A percentile compares a stretch with the other conserved stretches of the same genome.
phyloP scores from a whole-genome alignment of 2,329 filamentous ascomycete species.

The Aspergillus arachidicola region DNA sequence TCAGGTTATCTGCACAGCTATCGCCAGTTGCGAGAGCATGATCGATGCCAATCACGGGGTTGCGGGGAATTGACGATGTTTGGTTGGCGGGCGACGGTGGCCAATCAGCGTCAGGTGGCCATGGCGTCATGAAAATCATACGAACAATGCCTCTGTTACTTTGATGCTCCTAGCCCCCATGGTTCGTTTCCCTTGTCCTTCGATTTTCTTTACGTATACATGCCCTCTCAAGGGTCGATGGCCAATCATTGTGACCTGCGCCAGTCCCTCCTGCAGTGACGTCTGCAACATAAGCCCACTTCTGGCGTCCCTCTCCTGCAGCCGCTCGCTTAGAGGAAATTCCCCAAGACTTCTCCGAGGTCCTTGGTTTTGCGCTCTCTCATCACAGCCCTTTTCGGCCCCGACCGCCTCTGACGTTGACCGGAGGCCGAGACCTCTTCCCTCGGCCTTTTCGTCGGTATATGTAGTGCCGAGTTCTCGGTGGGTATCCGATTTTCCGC shows the following conservation, averaged over 20 bases:
- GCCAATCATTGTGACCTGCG: neutral
- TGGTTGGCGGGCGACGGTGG: conserved; percentile 16
- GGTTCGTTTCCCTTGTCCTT: no score
- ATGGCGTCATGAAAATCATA: conserved; percentile 15
- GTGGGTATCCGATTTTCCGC: neutral
- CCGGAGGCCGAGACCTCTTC: neutral
- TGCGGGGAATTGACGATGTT: conserved; percentile 24
- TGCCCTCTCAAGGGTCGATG: neutral
- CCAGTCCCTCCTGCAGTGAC: neutral
- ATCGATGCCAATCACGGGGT: conserved; percentile 17
- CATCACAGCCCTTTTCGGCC: conserved; percentile 25
- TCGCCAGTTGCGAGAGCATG: neutral
- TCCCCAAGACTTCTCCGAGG: conserved; percentile 32
- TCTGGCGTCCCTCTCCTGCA: neutral
- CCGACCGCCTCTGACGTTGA: neutral
- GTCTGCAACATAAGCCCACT: neutral
- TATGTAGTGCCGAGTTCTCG: conserved; percentile 8
- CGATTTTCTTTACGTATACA: no score
- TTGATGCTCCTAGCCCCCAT: no score
- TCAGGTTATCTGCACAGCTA: neutral
- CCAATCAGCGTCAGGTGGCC: conserved; percentile 22
- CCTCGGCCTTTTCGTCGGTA: conserved; percentile 12
- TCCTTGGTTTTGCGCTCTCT: conserved; percentile 29
- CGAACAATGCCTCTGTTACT: no score
- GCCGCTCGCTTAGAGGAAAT: conserved; percentile 28